phyloP scores from a whole-genome alignment of 495 filamentous ascomycete species.

The Penicillium samsonianum region DNA sequence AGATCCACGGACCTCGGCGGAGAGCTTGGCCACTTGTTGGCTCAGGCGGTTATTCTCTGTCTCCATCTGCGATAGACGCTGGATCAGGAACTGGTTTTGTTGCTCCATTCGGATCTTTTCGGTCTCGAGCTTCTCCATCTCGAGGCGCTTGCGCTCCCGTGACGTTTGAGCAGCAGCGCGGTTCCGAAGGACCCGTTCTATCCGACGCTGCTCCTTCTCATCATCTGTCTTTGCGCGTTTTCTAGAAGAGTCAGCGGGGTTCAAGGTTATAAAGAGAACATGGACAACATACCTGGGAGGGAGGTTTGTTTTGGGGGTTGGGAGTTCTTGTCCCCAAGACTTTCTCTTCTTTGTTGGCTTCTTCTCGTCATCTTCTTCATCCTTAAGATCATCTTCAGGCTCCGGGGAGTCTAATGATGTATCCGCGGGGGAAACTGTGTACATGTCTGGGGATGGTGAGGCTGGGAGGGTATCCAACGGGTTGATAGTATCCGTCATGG shows the following conservation, averaged over 20 bases:
- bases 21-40: conserved; percentile 65
- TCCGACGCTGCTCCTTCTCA: conserved; percentile 96
- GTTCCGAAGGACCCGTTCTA: conserved; percentile 95
- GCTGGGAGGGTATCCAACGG: conserved; percentile 37
- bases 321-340: conserved; percentile 97
- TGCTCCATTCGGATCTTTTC: conserved; percentile 67
- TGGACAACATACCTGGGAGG: conserved; percentile 78
- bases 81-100: conserved; percentile 70
- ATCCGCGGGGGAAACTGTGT: conserved; percentile 54
- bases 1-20: conserved; percentile 58
- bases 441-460: conserved; percentile 38
- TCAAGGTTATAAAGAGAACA: neutral
- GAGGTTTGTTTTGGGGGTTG: conserved; percentile 93
- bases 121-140: conserved; percentile 85
- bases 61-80: conserved; percentile 62
- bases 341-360: conserved; percentile 94
- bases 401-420: conserved; percentile 41
- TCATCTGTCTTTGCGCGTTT: conserved; percentile 99
- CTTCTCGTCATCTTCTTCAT: conserved; percentile 53
- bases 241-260: conserved; percentile 40
- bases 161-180: conserved; percentile 95
- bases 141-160: conserved; percentile 89
- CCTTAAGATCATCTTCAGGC: conserved; percentile 28
- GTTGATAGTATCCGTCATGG: conserved; percentile 43
- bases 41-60: conserved; percentile 64